A percentile compares a stretch with the other conserved stretches of the same genome.
These are phyloP conservation scores for Leavenworthia alabamica DNA, from an alignment of 345 rosid species.

Conservation along the genomic window DNA sequence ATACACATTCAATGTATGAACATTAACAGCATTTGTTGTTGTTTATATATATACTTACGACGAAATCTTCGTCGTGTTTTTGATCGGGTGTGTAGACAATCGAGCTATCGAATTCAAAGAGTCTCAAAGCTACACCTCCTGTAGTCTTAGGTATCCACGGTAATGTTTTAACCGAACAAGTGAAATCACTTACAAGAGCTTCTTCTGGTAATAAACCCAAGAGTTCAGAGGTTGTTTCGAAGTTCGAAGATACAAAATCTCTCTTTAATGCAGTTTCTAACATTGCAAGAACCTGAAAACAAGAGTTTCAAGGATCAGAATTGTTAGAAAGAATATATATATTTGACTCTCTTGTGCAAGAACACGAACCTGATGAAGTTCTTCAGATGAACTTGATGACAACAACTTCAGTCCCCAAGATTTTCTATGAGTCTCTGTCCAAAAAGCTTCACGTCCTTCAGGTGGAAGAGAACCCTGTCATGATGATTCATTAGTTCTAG, in stretches of 20 bases:
- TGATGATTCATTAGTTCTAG: background rate
- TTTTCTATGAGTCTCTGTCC: conserved; percentile 54
- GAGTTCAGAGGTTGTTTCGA: conserved; percentile 64
- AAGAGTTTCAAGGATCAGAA: background rate
- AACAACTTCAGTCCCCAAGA: conserved; percentile 59
- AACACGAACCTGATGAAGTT: conserved; percentile 55
- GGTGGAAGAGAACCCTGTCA: conserved; percentile 61
- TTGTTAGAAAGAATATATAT: background rate
- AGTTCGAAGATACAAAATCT: conserved; percentile 54
- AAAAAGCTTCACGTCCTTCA: conserved; percentile 55
- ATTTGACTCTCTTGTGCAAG: no score
- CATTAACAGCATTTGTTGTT: background rate
- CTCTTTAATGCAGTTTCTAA: conserved; percentile 57
- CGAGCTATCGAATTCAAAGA: conserved; percentile 57
- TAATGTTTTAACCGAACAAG: conserved; percentile 33
- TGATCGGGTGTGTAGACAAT: conserved; percentile 46
- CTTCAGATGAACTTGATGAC: conserved; percentile 52
- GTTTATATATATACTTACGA: conserved; percentile 38
- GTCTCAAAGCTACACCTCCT: conserved; percentile 66
- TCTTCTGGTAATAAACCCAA: conserved; percentile 32
- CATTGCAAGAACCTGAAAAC: conserved; percentile 47
- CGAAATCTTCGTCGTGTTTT: conserved; percentile 34
- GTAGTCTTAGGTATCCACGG: conserved; percentile 82
- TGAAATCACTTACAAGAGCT: conserved; percentile 8
- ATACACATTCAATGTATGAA: background rate